phyloP scores from a whole-genome alignment of 805 yeast species.

The Ogataea methylovora region DNA sequence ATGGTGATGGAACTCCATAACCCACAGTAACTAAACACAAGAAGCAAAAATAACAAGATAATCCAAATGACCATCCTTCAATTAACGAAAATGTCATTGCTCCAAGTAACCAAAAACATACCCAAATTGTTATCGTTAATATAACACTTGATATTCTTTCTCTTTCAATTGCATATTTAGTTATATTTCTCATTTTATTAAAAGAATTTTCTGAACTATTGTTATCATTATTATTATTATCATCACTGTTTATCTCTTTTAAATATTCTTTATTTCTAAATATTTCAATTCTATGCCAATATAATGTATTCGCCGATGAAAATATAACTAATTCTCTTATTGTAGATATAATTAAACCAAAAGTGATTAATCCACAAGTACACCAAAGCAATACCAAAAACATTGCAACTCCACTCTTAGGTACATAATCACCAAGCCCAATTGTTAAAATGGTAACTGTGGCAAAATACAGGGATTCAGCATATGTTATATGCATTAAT shows the following conservation, averaged over 20 bases:
- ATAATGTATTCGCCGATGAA: conserved; percentile 55
- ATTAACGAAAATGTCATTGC: conserved; percentile 51
- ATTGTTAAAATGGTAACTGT: conserved; percentile 69
- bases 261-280: conserved; percentile 30
- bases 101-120: conserved; percentile 66
- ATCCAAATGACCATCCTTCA: conserved; percentile 69
- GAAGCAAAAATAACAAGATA: conserved; percentile 68
- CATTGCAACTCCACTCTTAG: conserved; percentile 44
- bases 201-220: conserved; percentile 34
- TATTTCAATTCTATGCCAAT: conserved; percentile 58
- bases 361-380: conserved; percentile 57
- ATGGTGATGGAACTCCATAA: conserved; percentile 71
- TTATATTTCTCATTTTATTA: conserved; percentile 45
- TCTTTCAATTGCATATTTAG: conserved; percentile 29
- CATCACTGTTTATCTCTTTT: conserved; percentile 6
- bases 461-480: conserved; percentile 66
- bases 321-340: conserved; percentile 57
- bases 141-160: conserved; percentile 34
- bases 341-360: conserved; percentile 69
- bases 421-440: conserved; percentile 72
- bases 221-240: conserved; percentile 3
- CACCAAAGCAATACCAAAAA: conserved; percentile 58
- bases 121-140: conserved; percentile 35
- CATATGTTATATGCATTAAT: conserved; percentile 42
- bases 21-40: conserved; percentile 77